Evolutionary conservation across 192 early-diverging fungal genomes (phyloP), one percentile per base, ranked within the genome.

Genomic region (Thoreauomyces humboldtii): DNA sequence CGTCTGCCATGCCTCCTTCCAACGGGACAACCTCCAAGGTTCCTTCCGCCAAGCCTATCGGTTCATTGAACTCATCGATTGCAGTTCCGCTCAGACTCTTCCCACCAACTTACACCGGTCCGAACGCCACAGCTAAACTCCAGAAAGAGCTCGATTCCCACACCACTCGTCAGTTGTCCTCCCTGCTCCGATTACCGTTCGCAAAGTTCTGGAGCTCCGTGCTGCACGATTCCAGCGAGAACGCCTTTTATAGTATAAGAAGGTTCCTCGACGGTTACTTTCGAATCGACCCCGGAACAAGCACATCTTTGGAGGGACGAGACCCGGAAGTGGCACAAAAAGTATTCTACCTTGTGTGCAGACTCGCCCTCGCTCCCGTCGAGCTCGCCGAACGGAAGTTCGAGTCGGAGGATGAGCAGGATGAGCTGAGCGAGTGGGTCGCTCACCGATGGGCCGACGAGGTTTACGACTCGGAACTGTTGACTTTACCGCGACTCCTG

Each of bases 201-300:
- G 46, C 24, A 19, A 22, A 22, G 15, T 69, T 69, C 52, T 69
- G 67, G 67, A 69, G 67, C 42, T 55, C 67, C 14, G 67, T 61
- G 19, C 22, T 69, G 9, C 43, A 42, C 21, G 59, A 58, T 7
- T 15, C 15, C 19, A 52, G 15, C 17, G n/a, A n/a, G n/a, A 15
- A 65, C 19, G 37, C 45, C 1, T 12, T 19, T 7, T 62, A 60
- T 33, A 62, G 59, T 27, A 51, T 69, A 12, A 22, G 48, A 21
- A 43, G 12, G 11, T 69, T 61, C 34, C 31, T 69, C 1, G 59
- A 69, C 32, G 48, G 48, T 17, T 69, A 54, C 31, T 60, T 69
- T n/a, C 55, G 48, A 21, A 24, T 31, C 5, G 19, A 17, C 27
- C 43, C 41, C 14, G 15, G 19, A 4, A n/a, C n/a, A n/a, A n/a